A percentile compares a stretch with the other conserved stretches of the same genome.
Evolutionary conservation across 108 stramenopile species (phyloP).

Genomic region (Nitzschia sp.): DNA sequence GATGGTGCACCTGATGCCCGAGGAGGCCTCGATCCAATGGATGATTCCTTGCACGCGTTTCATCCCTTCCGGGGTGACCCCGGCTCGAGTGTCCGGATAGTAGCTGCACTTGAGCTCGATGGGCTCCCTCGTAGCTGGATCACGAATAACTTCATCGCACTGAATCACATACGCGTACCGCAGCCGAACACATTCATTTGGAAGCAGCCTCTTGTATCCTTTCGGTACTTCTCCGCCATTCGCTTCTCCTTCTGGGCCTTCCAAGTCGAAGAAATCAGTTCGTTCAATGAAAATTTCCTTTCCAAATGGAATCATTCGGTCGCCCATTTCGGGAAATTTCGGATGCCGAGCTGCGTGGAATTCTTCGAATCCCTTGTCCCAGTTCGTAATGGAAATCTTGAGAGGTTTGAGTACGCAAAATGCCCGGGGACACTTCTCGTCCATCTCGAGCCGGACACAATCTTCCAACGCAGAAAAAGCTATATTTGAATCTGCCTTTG

Average conservation of each 20-base stretch:
- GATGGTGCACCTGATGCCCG: constrained; percentile 59
- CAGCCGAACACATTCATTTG: constrained; percentile 76
- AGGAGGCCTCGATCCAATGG: constrained; percentile 88
- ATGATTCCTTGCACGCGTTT: constrained; percentile 88
- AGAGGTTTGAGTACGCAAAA: constrained; percentile 85
- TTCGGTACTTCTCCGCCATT: constrained; percentile 70
- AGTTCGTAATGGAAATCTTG: constrained; percentile 87
- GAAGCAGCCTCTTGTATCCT: constrained; percentile 87
- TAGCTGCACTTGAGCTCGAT: constrained; percentile 75
- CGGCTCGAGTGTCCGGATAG: constrained; percentile 82
- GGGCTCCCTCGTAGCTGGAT: constrained; percentile 69
- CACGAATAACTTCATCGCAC: constrained; percentile 83
- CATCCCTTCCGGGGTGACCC: constrained; percentile 80
- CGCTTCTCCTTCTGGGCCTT: constrained; percentile 73
- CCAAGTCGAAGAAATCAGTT: constrained; percentile 86
- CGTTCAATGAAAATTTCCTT: constrained; percentile 81
- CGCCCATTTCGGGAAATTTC: constrained; percentile 72
- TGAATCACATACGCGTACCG: constrained; percentile 89
- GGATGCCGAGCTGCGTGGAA: constrained; percentile 85
- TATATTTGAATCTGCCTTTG: constrained; percentile 89
- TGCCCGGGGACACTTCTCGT: constrained; percentile 72
- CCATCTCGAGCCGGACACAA: constrained; percentile 83
- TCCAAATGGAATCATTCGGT: constrained; percentile 81
- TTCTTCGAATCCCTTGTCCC: constrained; percentile 63
- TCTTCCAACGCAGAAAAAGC: constrained; percentile 84